Conservation (phyloP, 495 filamentous ascomycete species). For the Melanomma pulvis-pyrius region DNA sequence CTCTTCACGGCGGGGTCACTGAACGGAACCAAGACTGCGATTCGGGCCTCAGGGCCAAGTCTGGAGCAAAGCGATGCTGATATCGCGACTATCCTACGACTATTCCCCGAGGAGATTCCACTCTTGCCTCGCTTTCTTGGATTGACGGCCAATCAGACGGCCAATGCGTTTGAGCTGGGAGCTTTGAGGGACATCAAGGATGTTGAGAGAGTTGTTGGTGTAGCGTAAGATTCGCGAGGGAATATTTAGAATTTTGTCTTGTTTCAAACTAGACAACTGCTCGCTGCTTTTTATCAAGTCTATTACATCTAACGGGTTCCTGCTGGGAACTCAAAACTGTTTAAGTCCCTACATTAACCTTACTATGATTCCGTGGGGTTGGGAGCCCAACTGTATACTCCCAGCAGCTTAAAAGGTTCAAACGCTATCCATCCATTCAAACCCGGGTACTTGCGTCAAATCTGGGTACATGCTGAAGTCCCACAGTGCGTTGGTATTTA, state of each 20-base stretch:
- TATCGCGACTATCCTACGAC: slow-evolving; percentile 6
- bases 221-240: no score
- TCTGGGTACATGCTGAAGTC: background rate
- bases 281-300: no score
- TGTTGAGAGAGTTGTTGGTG: background rate
- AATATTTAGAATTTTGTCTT: no score
- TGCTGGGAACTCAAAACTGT: no score
- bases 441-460: background rate
- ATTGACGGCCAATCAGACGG: slow-evolving; percentile 11
- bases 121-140: background rate
- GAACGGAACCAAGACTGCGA: slow-evolving; percentile 9
- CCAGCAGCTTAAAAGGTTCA: no score
- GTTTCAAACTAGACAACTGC: no score
- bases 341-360: no score
- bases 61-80: slow-evolving; percentile 3
- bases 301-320: no score
- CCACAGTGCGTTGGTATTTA: background rate
- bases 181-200: slow-evolving; percentile 11
- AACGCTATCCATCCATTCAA: background rate
- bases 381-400: no score
- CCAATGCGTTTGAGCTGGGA: slow-evolving; percentile 10
- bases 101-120: slow-evolving; percentile 6
- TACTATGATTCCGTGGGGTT: no score
- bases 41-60: background rate
- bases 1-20: background rate